Base-by-base conservation (phyloP, 768 basidiomycete species). In the Collybia sp. region DNA sequence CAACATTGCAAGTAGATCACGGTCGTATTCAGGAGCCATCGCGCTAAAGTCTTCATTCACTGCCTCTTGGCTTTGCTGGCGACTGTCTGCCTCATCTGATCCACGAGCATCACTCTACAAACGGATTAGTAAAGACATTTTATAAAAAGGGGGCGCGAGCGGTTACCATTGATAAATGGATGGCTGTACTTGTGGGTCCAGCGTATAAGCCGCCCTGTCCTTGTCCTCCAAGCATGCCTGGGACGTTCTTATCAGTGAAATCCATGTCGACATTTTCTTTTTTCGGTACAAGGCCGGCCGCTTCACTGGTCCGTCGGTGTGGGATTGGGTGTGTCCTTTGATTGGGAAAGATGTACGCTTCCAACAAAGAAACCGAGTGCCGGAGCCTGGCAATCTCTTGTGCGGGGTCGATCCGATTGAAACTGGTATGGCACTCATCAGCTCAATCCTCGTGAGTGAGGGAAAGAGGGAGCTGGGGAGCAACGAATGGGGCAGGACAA, bases 171-270 rank as follows among this genome's bases (percentile, higher is more conserved):
- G 83, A 64, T 37, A 90, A 70, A 62, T 88, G 83, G 1, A 82
- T 81, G 36, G 80, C 80, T 33, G 82, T 78, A 53, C 84, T 85
- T 8, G 88, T 92, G 32, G 88, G 77, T n/a, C 88, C 88, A 36
- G 84, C 76, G 61, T 86, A 92, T 37, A 87, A 69, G 9, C 87
- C 87, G 12, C 83, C 79, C 47, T 79, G 76, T 2, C 72, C 75
- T 53, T 79, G 82, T 44, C 72, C 76, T 40, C 83, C 83, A 25
- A 85, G 70, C 69, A 85, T 80, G 12, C 84, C 83, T 30, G 86
- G 87, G 1, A 71, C 69, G 13, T 62, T 63, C 54, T 76, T 76
- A 38, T 76, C 76, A 18, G 64, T 62, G 33, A 68, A 58, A 44
- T 79, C 76, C 16, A 64, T 56, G 37, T 80, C 75, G 35, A 75